These are phyloP conservation scores for Mycogone perniciosa DNA, from an alignment of 2,329 filamentous ascomycete species.

Conservation along the genomic window DNA sequence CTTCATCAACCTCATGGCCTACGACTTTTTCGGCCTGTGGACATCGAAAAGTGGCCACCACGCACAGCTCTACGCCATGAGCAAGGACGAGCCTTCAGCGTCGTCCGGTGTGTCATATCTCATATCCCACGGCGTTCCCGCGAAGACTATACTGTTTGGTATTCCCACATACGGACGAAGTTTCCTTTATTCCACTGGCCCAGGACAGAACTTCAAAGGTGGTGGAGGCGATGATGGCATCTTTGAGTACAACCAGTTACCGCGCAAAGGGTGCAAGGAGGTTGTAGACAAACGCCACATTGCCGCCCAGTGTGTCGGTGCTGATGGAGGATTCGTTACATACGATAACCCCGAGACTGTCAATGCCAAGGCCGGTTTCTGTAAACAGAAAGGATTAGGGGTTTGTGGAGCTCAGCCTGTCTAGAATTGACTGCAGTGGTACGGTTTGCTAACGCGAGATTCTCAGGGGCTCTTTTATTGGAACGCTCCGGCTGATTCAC, in stretches of 20 bases:
- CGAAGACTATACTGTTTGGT: slow-evolving; percentile 67
- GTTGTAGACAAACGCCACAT: slow-evolving; percentile 59
- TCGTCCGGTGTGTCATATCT: slow-evolving; percentile 61
- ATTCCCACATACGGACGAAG: slow-evolving; percentile 71
- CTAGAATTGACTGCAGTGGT: background rate
- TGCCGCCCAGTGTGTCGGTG: slow-evolving; percentile 66
- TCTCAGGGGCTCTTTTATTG: slow-evolving; percentile 70
- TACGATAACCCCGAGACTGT: slow-evolving; percentile 78
- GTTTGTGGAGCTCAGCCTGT: slow-evolving; percentile 33
- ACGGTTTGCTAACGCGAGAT: slow-evolving; percentile 6
- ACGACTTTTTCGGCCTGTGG: slow-evolving; percentile 73
- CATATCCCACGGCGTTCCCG: slow-evolving; percentile 57
- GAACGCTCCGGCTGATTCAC: slow-evolving; percentile 67
- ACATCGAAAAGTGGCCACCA: slow-evolving; percentile 63
- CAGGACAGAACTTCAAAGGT: slow-evolving; percentile 55
- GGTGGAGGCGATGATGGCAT: slow-evolving; percentile 58
- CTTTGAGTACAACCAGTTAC: slow-evolving; percentile 69
- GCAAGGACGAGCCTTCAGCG: slow-evolving; percentile 57
- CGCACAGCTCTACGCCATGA: slow-evolving; percentile 62
- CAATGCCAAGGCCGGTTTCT: slow-evolving; percentile 66
- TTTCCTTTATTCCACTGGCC: slow-evolving; percentile 59
- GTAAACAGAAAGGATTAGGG: slow-evolving; percentile 62
- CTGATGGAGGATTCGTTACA: slow-evolving; percentile 69
- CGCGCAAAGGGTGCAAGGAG: slow-evolving; percentile 55
- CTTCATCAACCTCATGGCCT: slow-evolving; percentile 72